Evolutionary conservation across 2,329 filamentous ascomycete species (phyloP).

Genomic region (Pseudomassariella vexata): DNA sequence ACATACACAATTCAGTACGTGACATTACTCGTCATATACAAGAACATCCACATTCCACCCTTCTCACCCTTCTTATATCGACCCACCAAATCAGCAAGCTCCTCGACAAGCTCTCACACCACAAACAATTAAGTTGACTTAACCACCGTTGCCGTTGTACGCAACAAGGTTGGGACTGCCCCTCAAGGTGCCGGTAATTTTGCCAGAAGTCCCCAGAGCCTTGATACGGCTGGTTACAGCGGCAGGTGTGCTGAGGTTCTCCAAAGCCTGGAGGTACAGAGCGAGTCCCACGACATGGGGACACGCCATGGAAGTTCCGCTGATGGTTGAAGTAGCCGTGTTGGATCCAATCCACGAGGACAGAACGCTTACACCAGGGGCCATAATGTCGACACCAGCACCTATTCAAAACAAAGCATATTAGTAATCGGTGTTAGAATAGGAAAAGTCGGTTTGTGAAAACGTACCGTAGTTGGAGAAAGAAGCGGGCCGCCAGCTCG

Average conservation of each 20-base stretch:
- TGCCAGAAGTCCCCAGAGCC: slow-evolving; percentile 4
- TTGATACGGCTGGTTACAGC: slow-evolving; percentile 16
- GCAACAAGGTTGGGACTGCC: slow-evolving; percentile 6
- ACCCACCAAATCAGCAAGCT: no score
- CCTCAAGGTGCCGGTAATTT: slow-evolving; percentile 3
- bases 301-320: slow-evolving; percentile 57
- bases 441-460: background rate
- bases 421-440: background rate
- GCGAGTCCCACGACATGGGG: slow-evolving; percentile 58
- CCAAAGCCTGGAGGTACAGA: slow-evolving; percentile 46
- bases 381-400: slow-evolving; percentile 33
- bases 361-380: slow-evolving; percentile 34
- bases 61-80: no score
- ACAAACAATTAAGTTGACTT: no score
- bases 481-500: slow-evolving; percentile 27
- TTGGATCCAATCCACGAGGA: slow-evolving; percentile 35
- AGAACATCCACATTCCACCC: no score
- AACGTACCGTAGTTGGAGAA: slow-evolving; percentile 39
- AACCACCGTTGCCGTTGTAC: slow-evolving; percentile 5
- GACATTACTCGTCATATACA: no score
- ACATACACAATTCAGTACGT: no score
- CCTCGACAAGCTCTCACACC: no score
- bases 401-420: slow-evolving; percentile 29
- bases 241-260: slow-evolving; percentile 33
- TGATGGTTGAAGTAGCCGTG: slow-evolving; percentile 35